Conservation (phyloP, 345 rosid genomes). For the Gossypium australe region DNA sequence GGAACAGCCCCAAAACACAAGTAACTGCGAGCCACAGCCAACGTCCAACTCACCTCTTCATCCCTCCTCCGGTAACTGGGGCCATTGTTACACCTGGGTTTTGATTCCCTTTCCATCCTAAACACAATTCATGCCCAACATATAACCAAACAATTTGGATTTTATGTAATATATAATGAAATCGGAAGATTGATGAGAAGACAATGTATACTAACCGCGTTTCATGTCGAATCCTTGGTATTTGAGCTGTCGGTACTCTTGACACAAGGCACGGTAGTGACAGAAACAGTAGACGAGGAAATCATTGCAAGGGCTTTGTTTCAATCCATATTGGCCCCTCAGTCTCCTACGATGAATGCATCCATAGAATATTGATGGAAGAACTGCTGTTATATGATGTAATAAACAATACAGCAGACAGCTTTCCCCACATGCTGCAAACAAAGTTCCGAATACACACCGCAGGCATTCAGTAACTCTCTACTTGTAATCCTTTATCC, state of each 20-base stretch:
- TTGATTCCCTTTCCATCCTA: slow-evolving; percentile 26
- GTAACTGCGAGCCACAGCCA: neutral
- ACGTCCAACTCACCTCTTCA: neutral
- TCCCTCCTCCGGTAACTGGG: slow-evolving; percentile 9
- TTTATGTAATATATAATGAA: too few species aligned
- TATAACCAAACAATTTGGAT: neutral
- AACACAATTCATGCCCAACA: neutral
- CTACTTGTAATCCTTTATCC: too few species aligned
- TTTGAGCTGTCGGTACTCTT: neutral
- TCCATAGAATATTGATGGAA: neutral
- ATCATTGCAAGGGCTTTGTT: neutral
- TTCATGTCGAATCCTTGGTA: neutral
- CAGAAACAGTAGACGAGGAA: neutral
- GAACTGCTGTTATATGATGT: neutral
- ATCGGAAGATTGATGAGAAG: too few species aligned
- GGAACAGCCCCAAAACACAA: neutral
- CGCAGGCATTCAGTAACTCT: too few species aligned
- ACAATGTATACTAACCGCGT: neutral
- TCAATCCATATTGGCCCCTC: neutral
- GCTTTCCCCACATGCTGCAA: neutral
- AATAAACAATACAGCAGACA: neutral
- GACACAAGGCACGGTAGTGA: neutral
- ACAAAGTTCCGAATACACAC: neutral
- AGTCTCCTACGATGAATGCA: neutral
- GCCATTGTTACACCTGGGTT: slow-evolving; percentile 1